phyloP scores from a whole-genome alignment of 2,329 filamentous ascomycete genomes.

The Fusarium virguliforme region DNA sequence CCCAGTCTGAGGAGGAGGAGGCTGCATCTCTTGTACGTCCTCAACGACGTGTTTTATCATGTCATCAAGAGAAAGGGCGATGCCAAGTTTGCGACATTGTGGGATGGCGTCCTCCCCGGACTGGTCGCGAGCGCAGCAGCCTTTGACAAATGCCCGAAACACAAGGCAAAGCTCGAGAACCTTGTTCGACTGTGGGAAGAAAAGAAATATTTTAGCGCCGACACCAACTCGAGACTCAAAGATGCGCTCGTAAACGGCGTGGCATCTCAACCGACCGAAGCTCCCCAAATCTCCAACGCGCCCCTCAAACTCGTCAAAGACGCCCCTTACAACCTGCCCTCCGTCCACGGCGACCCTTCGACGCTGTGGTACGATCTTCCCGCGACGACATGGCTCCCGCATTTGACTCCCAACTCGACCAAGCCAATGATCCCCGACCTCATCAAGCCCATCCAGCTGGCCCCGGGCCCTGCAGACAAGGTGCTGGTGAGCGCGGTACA shows the following conservation, averaged over 20 bases:
- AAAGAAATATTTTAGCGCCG: constrained; percentile 72
- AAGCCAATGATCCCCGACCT: constrained; percentile 80
- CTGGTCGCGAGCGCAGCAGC: constrained; percentile 73
- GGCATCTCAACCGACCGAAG: constrained; percentile 42
- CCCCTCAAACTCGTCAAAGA: constrained; percentile 66
- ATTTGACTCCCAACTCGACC: constrained; percentile 82
- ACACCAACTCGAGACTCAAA: constrained; percentile 72
- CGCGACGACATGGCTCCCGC: constrained; percentile 84
- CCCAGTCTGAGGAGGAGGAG: constrained; percentile 78
- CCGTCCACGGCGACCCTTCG: constrained; percentile 81
- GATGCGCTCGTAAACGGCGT: constrained; percentile 66
- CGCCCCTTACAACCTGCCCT: constrained; percentile 79
- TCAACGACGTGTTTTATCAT: constrained; percentile 86
- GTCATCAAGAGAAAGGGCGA: constrained; percentile 68
- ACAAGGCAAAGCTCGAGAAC: constrained; percentile 74
- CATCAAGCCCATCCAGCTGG: constrained; percentile 80
- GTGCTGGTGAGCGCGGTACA: constrained; percentile 79
- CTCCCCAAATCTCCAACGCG: constrained; percentile 44
- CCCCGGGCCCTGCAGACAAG: constrained; percentile 77
- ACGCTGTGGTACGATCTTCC: constrained; percentile 87
- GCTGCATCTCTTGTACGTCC: constrained; percentile 82
- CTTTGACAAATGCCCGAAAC: constrained; percentile 75
- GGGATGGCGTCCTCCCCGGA: constrained; percentile 74
- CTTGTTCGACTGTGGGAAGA: constrained; percentile 81
- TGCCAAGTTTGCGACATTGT: constrained; percentile 68